These are phyloP conservation scores for Fraxinus ornus DNA, from an alignment of 305 asterid species.

Conservation along the genomic window DNA sequence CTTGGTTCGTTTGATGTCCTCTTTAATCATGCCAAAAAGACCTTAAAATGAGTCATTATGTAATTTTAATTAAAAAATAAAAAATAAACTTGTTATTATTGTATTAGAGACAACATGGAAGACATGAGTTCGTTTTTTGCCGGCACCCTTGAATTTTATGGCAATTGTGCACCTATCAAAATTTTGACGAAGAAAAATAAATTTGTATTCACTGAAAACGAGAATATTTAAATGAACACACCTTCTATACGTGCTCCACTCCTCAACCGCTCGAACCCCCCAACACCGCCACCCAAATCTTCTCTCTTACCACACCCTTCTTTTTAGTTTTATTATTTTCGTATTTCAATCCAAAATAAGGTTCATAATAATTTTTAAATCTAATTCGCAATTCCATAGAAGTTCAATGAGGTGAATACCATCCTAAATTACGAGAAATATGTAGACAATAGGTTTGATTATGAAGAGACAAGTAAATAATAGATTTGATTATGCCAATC, in stretches of 20 bases:
- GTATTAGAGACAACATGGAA: neutral
- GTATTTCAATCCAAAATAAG: too few species aligned
- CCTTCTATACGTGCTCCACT: too few species aligned
- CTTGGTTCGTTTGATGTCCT: neutral
- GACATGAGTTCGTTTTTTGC: neutral
- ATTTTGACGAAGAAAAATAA: too few species aligned
- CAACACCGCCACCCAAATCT: neutral
- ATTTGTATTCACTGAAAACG: neutral
- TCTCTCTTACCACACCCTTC: too few species aligned
- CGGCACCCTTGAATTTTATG: neutral
- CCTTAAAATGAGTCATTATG: neutral
- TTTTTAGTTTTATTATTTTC: too few species aligned
- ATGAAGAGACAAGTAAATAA: neutral
- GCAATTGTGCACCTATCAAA: too few species aligned
- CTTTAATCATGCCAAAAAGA: neutral
- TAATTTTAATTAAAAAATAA: too few species aligned
- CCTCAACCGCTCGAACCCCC: neutral
- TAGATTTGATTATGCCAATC: neutral
- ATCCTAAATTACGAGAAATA: neutral
- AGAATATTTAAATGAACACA: neutral
- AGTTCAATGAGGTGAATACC: neutral
- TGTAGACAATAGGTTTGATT: neutral
- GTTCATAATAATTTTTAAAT: neutral
- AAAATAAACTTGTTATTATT: neutral
- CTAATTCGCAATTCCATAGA: neutral